Evolutionary conservation across 176 grass and related monocot species (phyloP).

Genomic region (Neostapfia colusana): DNA sequence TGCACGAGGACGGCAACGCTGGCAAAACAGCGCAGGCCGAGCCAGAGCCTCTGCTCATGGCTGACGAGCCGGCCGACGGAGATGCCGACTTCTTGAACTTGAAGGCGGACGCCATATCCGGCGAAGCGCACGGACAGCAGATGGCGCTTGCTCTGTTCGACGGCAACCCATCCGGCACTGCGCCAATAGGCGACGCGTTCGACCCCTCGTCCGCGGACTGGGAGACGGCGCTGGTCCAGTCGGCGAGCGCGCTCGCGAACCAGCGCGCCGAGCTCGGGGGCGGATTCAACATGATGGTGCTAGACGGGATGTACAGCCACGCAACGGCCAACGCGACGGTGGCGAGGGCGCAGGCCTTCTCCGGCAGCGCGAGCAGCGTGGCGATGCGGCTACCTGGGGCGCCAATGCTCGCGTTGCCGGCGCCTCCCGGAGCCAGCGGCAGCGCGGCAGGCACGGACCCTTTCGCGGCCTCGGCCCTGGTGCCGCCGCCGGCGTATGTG

Average conservation of each 20-base stretch:
- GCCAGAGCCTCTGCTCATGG: neutral
- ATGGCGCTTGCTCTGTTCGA: slow-evolving; percentile 66
- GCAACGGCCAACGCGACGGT: slow-evolving; percentile 16
- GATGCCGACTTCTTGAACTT: slow-evolving; percentile 67
- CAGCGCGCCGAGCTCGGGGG: slow-evolving; percentile 63
- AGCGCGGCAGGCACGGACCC: slow-evolving; percentile 22
- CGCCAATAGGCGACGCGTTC: slow-evolving; percentile 43
- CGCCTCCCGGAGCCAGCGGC: slow-evolving; percentile 17
- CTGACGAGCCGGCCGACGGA: neutral
- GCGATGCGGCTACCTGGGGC: slow-evolving; percentile 28
- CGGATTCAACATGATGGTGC: slow-evolving; percentile 62
- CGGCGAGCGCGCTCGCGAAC: slow-evolving; percentile 50
- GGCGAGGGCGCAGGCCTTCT: slow-evolving; percentile 17
- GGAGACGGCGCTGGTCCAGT: slow-evolving; percentile 71
- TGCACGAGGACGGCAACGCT: neutral
- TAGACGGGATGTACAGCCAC: slow-evolving; percentile 79
- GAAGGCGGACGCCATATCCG: slow-evolving; percentile 52
- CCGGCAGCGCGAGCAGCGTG: slow-evolving; percentile 69
- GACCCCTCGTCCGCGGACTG: slow-evolving; percentile 50
- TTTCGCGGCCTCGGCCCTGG: slow-evolving; percentile 55
- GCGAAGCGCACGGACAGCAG: slow-evolving; percentile 54
- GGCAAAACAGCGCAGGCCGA: neutral
- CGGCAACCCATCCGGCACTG: slow-evolving; percentile 27
- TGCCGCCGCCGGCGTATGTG: slow-evolving; percentile 71
- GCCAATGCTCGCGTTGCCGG: slow-evolving; percentile 60